Base-by-base conservation (phyloP, 2,329 filamentous ascomycete species). In the Paradendryphiella salina region DNA sequence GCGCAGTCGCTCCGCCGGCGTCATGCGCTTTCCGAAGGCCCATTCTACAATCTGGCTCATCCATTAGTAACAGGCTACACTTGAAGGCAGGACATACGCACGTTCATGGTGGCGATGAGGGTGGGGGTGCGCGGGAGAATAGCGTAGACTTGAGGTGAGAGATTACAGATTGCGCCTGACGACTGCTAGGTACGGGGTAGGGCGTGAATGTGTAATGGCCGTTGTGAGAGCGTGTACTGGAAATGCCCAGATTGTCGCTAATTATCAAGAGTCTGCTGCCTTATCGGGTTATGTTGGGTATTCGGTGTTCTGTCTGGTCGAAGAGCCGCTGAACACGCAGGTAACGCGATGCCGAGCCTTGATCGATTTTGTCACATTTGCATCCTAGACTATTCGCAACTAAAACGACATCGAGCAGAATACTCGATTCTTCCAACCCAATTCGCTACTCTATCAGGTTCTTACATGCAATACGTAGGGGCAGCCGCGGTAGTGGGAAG, bases 21-120 rank as follows among this genome's bases (percentile, higher is more conserved):
- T 99, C 84, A 97, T 95, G 76, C 94, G 94, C 84, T 96, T 97
- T 63, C 94, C 94, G 72, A 99, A 99, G 32, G 93, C 93, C 92
- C 94, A 99, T 84, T 99, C 94, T 56, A 99, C 84, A 72, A 97
- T 90, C 52, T 55, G 35, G 3, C 2, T 33, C 34, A 9, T 3
- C 5, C n/a, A 20, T 55, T 15, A 55, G 44, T 32, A 15, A n/a
- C 26, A 21, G 13, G 13, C 17, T 10, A 14, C 20, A 5, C 23
- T 15, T 3, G 3, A 26, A 17, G 29, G 5, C 35, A 3, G 15
- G 29, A 21, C 28, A n/a, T 18, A 38, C 52, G 20, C 32, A 55
- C 52, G 90, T 96, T 59, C 50, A 54, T 45, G 65, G n/a, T 60
- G 57, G 51, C 51, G 51, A 50, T 62, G 55, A 52, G 56, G 41